Percentiles rank a stretch among this genome's conserved stretches.
These are phyloP conservation scores for Cryptococcus wingfieldii DNA, from an alignment of 1,284 basidiomycete species.

Conservation along the genomic window DNA sequence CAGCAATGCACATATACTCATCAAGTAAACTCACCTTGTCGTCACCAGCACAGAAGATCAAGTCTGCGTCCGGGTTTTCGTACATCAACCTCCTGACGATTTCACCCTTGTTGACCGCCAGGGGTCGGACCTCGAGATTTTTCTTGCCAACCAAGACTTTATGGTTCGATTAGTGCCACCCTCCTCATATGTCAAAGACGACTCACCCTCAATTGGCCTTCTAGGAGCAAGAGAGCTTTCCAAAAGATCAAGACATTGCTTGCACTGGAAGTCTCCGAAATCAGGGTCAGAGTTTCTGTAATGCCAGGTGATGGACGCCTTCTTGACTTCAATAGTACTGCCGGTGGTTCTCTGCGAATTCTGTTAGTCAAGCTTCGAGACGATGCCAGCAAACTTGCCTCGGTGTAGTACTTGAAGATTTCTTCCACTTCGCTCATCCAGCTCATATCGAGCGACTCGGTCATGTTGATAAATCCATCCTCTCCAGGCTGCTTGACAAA, in stretches of 20 bases:
- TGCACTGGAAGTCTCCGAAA: conserved; percentile 78
- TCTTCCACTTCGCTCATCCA: conserved; percentile 96
- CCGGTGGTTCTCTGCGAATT: conserved; percentile 72
- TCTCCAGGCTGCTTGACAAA: conserved; percentile 64
- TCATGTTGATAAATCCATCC: conserved; percentile 79
- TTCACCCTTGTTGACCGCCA: conserved; percentile 96
- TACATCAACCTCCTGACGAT: conserved; percentile 93
- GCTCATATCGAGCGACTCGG: conserved; percentile 86
- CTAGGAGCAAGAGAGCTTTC: conserved; percentile 87
- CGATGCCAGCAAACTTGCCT: conserved; percentile 53
- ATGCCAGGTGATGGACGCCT: conserved; percentile 94
- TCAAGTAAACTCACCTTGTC: conserved; percentile 69
- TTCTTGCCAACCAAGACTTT: conserved; percentile 93
- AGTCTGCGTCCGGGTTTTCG: conserved; percentile 86
- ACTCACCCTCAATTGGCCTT: conserved; percentile 75
- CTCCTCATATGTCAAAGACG: not conserved
- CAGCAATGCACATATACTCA: not conserved
- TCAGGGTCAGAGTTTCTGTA: conserved; percentile 64
- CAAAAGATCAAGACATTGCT: conserved; percentile 92
- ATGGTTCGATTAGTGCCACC: not conserved
- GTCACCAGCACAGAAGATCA: conserved; percentile 95
- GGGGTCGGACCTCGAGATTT: conserved; percentile 93
- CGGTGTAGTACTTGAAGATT: conserved; percentile 94
- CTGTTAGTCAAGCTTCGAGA: not conserved
- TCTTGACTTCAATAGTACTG: conserved; percentile 94